Base-by-base conservation (phyloP, 2,329 filamentous ascomycete genomes). In the Ophiostoma himal-ulmi region DNA sequence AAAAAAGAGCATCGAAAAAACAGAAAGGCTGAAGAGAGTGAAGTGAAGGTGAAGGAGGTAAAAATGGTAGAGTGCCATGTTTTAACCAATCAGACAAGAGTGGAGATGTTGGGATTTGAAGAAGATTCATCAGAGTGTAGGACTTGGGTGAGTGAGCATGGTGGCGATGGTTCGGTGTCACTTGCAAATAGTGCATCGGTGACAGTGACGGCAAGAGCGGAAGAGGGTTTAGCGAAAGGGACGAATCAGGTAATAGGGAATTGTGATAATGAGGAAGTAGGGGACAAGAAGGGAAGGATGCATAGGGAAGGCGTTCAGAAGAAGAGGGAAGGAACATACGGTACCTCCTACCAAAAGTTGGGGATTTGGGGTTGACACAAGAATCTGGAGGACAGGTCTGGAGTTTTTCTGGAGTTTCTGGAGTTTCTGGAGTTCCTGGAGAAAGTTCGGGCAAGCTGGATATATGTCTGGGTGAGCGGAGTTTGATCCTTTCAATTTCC, bases 381-480 rank as follows among this genome's bases (percentile, higher is more conserved):
- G 22, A 52, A 52, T 30, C 26, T 62, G 57, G 57, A 34, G 57
- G 34, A 1, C 20, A 13, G 5, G 13, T 44, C 41, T 44, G 22
- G 52, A 22, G 52, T 54, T 22, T 7, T 7, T 8, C 22, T 60
- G 57, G 57, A 62, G 26, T 34, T 5, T 30, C 54, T 60, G 54
- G 54, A 60, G 52, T 20, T 54, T 17, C 48, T 54, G 48, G 48
- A 54, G 48, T 54, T 54, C 48, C 48, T 54, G 48, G 48, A 54
- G 52, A 57, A 62, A 62, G 57, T 62, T 57, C 52, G 52, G 52
- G 22, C 57, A 4, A 62, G 57, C 57, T 62, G 26, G 13, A 34
- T 62, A 34, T 22, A 39, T 5, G 30, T 70, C 54, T 69, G 68
- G 68, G 54, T 68, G 68, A 71, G 68, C 70, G 70, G 70, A 68